Conservation (phyloP, 2,329 filamentous ascomycete species). For the Beauveria medogensis region DNA sequence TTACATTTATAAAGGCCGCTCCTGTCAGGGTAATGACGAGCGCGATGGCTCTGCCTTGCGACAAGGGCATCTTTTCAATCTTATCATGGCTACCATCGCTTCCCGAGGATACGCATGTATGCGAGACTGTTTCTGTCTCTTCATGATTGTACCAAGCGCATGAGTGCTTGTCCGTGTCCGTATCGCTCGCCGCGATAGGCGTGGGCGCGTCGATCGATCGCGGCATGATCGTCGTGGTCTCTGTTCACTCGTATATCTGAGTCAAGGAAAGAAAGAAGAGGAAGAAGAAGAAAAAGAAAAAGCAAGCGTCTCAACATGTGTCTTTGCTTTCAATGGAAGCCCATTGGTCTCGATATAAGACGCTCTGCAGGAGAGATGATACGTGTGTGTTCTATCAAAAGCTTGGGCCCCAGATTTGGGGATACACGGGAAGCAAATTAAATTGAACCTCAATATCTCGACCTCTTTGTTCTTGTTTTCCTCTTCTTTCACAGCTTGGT, state of each 20-base stretch:
- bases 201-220: not conserved
- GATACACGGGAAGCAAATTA: not conserved
- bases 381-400: not conserved
- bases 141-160: not conserved
- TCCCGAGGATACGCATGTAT: not conserved
- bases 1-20: slow-evolving; percentile 48
- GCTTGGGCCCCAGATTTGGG: not conserved
- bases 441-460: not conserved
- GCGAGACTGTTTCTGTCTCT: not conserved
- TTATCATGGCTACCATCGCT: slow-evolving; percentile 13
- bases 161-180: not conserved
- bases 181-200: not conserved
- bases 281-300: no score
- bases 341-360: not conserved
- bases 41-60: slow-evolving; percentile 44
- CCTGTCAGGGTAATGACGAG: slow-evolving; percentile 47
- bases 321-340: not conserved
- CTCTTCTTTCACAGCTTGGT: not conserved
- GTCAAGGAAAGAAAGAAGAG: not conserved
- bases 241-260: not conserved
- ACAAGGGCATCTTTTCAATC: slow-evolving; percentile 27
- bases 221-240: not conserved
- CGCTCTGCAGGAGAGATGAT: not conserved
- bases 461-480: not conserved
- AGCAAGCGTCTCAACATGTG: not conserved